Base-by-base conservation (phyloP, 371 early-diverging fungal genomes). In the Funneliformis caledonium region DNA sequence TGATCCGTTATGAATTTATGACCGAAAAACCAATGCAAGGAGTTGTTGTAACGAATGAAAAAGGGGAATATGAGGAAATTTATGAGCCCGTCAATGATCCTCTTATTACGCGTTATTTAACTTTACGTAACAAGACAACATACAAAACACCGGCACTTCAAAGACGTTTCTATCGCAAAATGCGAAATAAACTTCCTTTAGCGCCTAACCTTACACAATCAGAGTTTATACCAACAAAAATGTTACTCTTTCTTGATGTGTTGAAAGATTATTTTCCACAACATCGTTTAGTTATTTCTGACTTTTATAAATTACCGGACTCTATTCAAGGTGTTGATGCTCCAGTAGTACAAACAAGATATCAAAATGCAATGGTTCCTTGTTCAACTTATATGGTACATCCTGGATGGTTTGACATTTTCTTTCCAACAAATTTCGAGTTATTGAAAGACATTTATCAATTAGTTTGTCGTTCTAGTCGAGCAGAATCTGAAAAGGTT, bases 381-480 rank as follows among this genome's bases (percentile, higher is more conserved):
- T 96, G 97, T 82, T 92, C 94, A 11, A 96, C 97, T 1, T 97
- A 96, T 81, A 92, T 97, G 87, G 96, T 99, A 7, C 95, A 95
- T 84, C 98, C 97, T 0, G 99, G 99, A n/a, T 97, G 93, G 93
- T 98, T 97, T 84, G 99, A 99, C 84, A 97, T 98, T 47, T 97
- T 99, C 83, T 99, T 98, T 86, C 98, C 99, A 5, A 97, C 97
- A 33, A 92, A 99, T 84, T 98, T 97, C 88, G 96, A 95, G 83
- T 85, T 96, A 37, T 81, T 97, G 81, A 84, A 86, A 76, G 91
- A 92, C 43, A 87, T 98, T 87, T 97, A 99, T 85, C 81, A 88
- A 10, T 72, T 85, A 5, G 87, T 94, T 2, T 91, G 93, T 82
- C 89, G 90, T 45, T 86, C 88, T 1, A 65, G 88, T 0, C 75